A percentile compares a stretch with the other conserved stretches of the same genome.
These are phyloP conservation scores for Wickerhamia fluorescens DNA, from an alignment of 805 yeast species.

Conservation along the genomic window DNA sequence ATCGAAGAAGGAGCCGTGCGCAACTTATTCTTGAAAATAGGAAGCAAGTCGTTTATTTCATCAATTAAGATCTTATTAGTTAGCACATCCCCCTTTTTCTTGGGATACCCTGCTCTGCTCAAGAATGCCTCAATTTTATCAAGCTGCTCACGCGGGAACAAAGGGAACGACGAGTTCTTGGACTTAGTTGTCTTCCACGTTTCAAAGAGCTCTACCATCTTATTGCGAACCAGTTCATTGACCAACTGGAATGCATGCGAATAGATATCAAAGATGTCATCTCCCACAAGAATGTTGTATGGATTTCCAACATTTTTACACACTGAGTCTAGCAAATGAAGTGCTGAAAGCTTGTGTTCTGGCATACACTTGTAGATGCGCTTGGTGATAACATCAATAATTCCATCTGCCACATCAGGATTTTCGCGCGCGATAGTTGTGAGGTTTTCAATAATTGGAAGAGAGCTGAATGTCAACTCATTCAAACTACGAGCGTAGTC, in stretches of 20 bases:
- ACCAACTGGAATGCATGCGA: constrained; percentile 74
- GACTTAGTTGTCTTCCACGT: constrained; percentile 78
- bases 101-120: constrained; percentile 22
- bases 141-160: constrained; percentile 67
- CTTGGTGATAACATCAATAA: constrained; percentile 65
- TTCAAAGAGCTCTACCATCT: constrained; percentile 69
- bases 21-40: constrained; percentile 36
- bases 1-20: constrained; percentile 27
- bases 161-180: constrained; percentile 51
- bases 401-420: constrained; percentile 65
- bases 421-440: constrained; percentile 87
- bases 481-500: constrained; percentile 69
- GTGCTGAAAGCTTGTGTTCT: constrained; percentile 71
- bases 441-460: constrained; percentile 80
- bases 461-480: constrained; percentile 79
- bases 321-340: constrained; percentile 84
- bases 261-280: constrained; percentile 61
- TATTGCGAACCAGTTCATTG: constrained; percentile 62
- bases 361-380: constrained; percentile 77
- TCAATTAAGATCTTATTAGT: constrained; percentile 20
- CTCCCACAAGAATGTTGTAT: constrained; percentile 71
- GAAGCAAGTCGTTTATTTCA: constrained; percentile 32
- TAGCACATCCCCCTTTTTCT: constrained; percentile 8
- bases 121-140: constrained; percentile 70
- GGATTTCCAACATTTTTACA: constrained; percentile 89